These are phyloP conservation scores for Botrytis fabae DNA, from an alignment of 2,329 filamentous ascomycete genomes.

Conservation along the genomic window DNA sequence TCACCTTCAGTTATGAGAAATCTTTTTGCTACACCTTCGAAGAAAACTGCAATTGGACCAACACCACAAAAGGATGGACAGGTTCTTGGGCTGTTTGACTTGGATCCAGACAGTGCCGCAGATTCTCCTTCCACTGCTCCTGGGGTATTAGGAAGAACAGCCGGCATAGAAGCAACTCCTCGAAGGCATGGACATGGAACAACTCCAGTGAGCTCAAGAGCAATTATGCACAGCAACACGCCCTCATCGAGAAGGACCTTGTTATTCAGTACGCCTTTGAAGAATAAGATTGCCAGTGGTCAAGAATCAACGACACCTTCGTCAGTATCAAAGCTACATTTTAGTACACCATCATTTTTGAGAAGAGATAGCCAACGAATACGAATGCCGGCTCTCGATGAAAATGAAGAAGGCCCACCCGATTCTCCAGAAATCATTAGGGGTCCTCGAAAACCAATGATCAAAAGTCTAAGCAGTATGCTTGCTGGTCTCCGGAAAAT, in stretches of 20 bases:
- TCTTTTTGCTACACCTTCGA: constrained; percentile 56
- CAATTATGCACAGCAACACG: constrained; percentile 42
- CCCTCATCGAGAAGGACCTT: constrained; percentile 59
- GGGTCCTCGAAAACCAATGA: constrained; percentile 61
- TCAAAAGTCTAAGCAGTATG: constrained; percentile 70
- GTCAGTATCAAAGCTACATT: constrained; percentile 56
- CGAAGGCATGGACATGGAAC: constrained; percentile 30
- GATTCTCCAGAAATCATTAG: constrained; percentile 49
- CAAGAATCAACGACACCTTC: constrained; percentile 48
- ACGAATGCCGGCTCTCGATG: constrained; percentile 54
- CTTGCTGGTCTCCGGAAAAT: constrained; percentile 69
- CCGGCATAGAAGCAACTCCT: constrained; percentile 45
- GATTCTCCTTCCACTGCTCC: constrained; percentile 39
- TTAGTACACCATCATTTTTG: constrained; percentile 72
- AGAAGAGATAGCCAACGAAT: constrained; percentile 49
- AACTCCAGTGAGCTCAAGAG: constrained; percentile 3
- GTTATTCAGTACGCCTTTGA: constrained; percentile 65
- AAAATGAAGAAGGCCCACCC: constrained; percentile 53
- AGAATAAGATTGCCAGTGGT: constrained; percentile 47
- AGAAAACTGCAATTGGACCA: constrained; percentile 67
- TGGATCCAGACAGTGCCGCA: constrained; percentile 54
- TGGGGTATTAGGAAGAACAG: constrained; percentile 19
- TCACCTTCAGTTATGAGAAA: constrained; percentile 59
- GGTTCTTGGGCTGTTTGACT: constrained; percentile 75
- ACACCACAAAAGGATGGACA: constrained; percentile 79